These are phyloP conservation scores for Dichomitus squalens DNA, from an alignment of 1,284 basidiomycete genomes.

Conservation along the genomic window DNA sequence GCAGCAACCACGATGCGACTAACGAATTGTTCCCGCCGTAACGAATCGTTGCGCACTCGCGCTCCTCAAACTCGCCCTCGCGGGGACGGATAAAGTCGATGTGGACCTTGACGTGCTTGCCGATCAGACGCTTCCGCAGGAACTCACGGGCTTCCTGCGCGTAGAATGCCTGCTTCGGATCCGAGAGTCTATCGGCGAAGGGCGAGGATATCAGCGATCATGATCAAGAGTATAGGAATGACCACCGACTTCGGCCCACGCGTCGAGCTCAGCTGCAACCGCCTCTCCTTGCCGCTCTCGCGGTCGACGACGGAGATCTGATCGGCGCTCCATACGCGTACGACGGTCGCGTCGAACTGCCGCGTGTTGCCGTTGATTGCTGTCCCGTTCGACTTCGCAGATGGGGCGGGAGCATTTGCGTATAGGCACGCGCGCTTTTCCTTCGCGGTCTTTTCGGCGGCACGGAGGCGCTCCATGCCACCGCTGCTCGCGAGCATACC, in stretches of 20 bases:
- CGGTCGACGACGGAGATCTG: constrained; percentile 84
- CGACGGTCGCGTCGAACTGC: constrained; percentile 82
- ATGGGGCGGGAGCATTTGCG: constrained; percentile 52
- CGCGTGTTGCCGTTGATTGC: constrained; percentile 48
- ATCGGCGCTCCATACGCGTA: constrained; percentile 92
- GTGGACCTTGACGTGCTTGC: constrained; percentile 83
- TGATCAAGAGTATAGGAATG: neutral
- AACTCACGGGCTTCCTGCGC: constrained; percentile 93
- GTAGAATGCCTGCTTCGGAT: constrained; percentile 87
- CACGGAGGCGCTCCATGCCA: constrained; percentile 84
- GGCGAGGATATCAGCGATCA: neutral
- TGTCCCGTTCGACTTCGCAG: constrained; percentile 48
- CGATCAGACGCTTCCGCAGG: constrained; percentile 87
- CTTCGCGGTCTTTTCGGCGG: constrained; percentile 85
- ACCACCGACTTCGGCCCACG: constrained; percentile 76
- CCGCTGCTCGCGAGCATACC: constrained; percentile 85
- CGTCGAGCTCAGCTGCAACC: constrained; percentile 89
- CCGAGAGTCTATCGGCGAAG: constrained; percentile 60
- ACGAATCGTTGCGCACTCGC: constrained; percentile 87
- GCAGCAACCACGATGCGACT: constrained; percentile 26
- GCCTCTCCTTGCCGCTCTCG: constrained; percentile 74
- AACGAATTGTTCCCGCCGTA: constrained; percentile 80
- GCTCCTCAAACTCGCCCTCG: constrained; percentile 92
- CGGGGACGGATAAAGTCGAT: constrained; percentile 91
- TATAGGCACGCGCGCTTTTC: constrained; percentile 83